Conservation (phyloP, 345 rosid species). For the Arabidopsis arenosa region DNA sequence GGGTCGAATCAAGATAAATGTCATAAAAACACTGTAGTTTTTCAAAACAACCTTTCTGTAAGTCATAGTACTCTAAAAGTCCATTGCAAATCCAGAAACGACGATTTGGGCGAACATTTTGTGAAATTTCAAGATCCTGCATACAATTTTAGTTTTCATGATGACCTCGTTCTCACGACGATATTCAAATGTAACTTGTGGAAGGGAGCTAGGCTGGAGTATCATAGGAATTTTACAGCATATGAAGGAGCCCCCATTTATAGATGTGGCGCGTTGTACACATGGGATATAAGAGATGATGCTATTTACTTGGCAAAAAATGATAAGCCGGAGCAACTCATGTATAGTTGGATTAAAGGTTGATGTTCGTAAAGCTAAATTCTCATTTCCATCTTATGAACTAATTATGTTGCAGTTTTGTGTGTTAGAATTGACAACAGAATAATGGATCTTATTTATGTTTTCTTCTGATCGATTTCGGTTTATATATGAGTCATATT, state of each 20-base stretch:
- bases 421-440: background rate
- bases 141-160: slow-evolving; percentile 30
- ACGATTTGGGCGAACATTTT: background rate
- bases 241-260: background rate
- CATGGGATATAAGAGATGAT: slow-evolving; percentile 9
- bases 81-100: background rate
- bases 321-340: background rate
- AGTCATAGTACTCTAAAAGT: background rate
- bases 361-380: background rate
- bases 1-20: background rate
- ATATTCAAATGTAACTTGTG: background rate
- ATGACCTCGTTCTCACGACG: background rate
- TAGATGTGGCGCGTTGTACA: slow-evolving; percentile 8
- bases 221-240: background rate
- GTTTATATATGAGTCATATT: background rate
- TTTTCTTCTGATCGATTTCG: background rate
- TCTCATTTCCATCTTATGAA: background rate
- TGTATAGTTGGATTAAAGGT: background rate
- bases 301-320: slow-evolving; percentile 10
- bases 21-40: background rate
- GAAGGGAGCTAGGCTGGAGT: background rate
- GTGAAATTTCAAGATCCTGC: slow-evolving; percentile 1
- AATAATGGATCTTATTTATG: background rate
- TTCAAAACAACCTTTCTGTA: background rate
- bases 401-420: background rate